A percentile compares a stretch with the other conserved stretches of the same genome.
phyloP scores from a whole-genome alignment of 345 rosid species.

The Arabidopsis suecica region DNA sequence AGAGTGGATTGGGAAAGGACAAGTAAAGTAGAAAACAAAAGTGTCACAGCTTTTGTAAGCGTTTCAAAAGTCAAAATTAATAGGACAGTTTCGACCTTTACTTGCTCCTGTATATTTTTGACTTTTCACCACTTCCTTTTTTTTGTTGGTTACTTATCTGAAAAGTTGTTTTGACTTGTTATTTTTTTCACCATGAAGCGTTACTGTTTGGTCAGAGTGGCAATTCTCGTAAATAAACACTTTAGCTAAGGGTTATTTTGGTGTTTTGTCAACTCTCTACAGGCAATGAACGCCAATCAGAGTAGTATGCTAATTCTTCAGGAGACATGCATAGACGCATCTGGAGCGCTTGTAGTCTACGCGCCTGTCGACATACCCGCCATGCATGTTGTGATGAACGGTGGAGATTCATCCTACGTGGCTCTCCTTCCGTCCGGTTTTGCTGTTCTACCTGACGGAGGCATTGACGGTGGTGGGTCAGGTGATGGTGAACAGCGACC shows the following conservation, averaged over 20 bases:
- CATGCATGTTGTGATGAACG: slow-evolving; percentile 64
- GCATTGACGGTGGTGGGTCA: slow-evolving; percentile 30
- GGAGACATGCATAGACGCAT: slow-evolving; percentile 65
- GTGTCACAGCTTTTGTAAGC: slow-evolving; percentile 37
- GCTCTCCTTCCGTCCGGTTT: slow-evolving; percentile 88
- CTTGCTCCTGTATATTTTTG: slow-evolving; percentile 34
- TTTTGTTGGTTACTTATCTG: not conserved
- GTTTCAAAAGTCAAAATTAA: slow-evolving; percentile 62
- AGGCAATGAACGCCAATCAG: slow-evolving; percentile 64
- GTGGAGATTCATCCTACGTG: slow-evolving; percentile 80
- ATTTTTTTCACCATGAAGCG: slow-evolving; percentile 5
- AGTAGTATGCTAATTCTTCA: slow-evolving; percentile 73
- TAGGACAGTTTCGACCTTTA: slow-evolving; percentile 57
- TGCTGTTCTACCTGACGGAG: slow-evolving; percentile 69
- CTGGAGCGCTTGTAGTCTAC: slow-evolving; percentile 68
- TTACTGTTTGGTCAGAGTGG: slow-evolving; percentile 40
- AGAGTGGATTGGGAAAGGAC: slow-evolving; percentile 48
- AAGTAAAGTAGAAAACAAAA: slow-evolving; percentile 40
- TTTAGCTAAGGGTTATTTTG: slow-evolving; percentile 1
- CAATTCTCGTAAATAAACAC: slow-evolving; percentile 20
- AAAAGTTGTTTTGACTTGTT: slow-evolving; percentile 39
- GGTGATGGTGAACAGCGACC: slow-evolving; percentile 31
- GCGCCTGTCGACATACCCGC: slow-evolving; percentile 74
- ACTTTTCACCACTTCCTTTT: slow-evolving; percentile 37
- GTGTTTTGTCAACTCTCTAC: not conserved